Conservation (phyloP, 805 yeast species). For the Hanseniaspora pseudoguilliermondii region DNA sequence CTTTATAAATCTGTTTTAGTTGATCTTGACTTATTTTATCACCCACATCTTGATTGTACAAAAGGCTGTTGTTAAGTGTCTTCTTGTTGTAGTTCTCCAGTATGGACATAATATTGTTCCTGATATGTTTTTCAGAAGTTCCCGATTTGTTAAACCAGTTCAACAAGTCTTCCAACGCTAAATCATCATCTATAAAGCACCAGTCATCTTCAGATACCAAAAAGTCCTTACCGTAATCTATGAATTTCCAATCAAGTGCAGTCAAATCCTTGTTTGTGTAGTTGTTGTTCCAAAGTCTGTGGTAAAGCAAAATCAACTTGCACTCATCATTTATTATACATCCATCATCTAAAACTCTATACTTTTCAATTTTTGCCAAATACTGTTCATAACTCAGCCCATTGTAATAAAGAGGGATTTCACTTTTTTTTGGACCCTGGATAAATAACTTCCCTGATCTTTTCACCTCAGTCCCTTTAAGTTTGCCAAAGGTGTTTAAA, state of each 20-base stretch:
- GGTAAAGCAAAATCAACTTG: conserved; percentile 17
- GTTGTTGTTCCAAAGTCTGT: conserved; percentile 17
- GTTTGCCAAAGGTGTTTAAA: conserved; percentile 27
- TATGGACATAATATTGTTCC: conserved; percentile 43
- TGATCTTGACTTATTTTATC: not conserved
- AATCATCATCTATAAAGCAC: conserved; percentile 54
- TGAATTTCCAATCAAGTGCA: conserved; percentile 40
- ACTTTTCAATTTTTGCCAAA: conserved; percentile 23
- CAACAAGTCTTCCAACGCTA: conserved; percentile 43
- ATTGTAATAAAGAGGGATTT: conserved; percentile 27
- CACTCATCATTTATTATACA: conserved; percentile 15
- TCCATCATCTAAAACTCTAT: conserved; percentile 17
- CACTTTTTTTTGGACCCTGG: conserved; percentile 68
- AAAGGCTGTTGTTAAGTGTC: not conserved
- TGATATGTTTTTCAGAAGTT: conserved; percentile 49
- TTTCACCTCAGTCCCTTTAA: conserved; percentile 27
- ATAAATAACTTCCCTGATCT: conserved; percentile 79
- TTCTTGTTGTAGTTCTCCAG: conserved; percentile 29
- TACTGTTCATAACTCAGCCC: conserved; percentile 20
- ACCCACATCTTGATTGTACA: not conserved
- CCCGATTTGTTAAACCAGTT: conserved; percentile 71
- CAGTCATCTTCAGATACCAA: conserved; percentile 44
- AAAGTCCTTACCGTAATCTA: conserved; percentile 54
- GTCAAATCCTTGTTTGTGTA: conserved; percentile 20
- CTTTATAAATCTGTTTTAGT: conserved; percentile 21